phyloP scores from a whole-genome alignment of 345 rosid genomes.

The Eucalyptus erythrocorys region DNA sequence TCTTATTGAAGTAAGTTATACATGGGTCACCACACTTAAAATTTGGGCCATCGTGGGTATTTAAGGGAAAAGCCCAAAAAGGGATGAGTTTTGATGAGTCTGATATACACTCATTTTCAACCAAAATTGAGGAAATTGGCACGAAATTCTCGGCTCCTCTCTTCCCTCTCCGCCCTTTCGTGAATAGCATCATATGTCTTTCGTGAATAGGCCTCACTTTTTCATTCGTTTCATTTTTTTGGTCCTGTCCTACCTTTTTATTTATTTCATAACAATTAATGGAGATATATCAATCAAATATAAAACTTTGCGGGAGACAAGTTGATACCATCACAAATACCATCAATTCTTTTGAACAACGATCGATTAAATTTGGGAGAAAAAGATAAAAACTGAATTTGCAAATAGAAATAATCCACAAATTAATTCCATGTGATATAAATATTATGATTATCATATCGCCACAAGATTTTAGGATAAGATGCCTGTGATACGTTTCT shows the following conservation, averaged over 20 bases:
- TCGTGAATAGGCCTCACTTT: background rate
- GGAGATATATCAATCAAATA: background rate
- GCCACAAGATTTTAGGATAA: too few relatives aligned
- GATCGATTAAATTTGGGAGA: background rate
- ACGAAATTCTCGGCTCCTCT: background rate
- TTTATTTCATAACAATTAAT: background rate
- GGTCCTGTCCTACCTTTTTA: background rate
- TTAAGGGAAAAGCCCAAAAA: background rate
- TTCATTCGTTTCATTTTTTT: background rate
- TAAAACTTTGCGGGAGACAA: background rate
- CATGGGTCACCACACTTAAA: background rate
- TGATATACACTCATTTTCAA: too few relatives aligned
- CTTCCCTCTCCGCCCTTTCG: background rate
- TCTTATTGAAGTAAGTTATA: background rate
- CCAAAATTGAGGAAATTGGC: background rate
- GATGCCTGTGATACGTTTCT: too few relatives aligned
- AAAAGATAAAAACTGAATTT: too few relatives aligned
- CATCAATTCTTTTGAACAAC: background rate
- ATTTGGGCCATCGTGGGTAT: background rate
- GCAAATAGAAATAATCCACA: too few relatives aligned
- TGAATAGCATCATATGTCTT: too few relatives aligned
- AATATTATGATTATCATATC: too few relatives aligned
- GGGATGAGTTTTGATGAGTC: too few relatives aligned
- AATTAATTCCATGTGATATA: too few relatives aligned
- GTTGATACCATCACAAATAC: background rate